phyloP scores from a whole-genome alignment of 2,329 filamentous ascomycete genomes.

The Orbilia javanica region DNA sequence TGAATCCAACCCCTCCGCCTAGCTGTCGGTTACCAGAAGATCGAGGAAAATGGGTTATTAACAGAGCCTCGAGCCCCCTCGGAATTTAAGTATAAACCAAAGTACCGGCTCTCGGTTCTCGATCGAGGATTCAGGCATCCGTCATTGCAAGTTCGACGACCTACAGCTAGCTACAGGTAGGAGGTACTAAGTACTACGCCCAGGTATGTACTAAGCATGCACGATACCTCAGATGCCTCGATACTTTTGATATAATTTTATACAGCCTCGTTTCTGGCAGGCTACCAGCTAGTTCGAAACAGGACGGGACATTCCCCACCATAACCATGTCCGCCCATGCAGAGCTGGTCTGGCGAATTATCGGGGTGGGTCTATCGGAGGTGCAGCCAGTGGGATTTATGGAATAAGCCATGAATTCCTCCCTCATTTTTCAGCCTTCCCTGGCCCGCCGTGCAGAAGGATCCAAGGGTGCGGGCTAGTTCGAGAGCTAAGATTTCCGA shows the following conservation, averaged over 20 bases:
- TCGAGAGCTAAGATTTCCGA: background rate
- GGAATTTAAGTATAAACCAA: constrained; percentile 16
- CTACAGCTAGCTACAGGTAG: no score
- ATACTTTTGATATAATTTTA: constrained; percentile 23
- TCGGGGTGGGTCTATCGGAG: background rate
- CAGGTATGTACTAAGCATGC: no score
- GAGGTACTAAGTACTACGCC: no score
- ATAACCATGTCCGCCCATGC: constrained; percentile 9
- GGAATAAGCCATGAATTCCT: constrained; percentile 34
- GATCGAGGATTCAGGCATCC: background rate
- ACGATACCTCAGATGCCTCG: background rate
- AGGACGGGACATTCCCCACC: constrained; percentile 14
- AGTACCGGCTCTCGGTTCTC: background rate
- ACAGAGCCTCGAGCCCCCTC: background rate
- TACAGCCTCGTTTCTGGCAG: constrained; percentile 39
- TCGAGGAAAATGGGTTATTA: no score
- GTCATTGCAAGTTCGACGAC: no score
- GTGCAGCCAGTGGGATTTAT: constrained; percentile 24
- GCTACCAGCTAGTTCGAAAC: constrained; percentile 16
- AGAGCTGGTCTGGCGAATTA: background rate
- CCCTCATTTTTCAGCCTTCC: constrained; percentile 46
- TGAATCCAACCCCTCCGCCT: background rate
- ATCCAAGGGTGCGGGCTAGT: constrained; percentile 12
- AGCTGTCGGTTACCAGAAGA: background rate
- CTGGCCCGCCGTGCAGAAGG: constrained; percentile 29